Base-by-base conservation (phyloP, 176 grass and related monocot genomes). In the Zizania latifolia region DNA sequence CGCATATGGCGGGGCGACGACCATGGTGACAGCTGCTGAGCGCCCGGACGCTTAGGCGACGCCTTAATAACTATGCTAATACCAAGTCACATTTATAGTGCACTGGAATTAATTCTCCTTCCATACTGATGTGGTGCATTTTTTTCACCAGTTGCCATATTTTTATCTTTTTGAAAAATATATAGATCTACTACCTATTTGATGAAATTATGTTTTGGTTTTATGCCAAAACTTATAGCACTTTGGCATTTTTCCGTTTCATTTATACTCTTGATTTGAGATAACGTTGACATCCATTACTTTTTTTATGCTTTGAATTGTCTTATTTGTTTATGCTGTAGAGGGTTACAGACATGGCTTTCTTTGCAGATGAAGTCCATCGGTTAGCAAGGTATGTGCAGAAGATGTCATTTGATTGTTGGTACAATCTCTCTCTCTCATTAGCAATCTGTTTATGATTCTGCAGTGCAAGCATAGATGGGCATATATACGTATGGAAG, bases 271-370 rank as follows among this genome's bases (percentile, higher is more conserved):
- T 71, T 81, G 12, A 34, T 59, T 53, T 62, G 41, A 53, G 4
- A 45, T 50, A 69, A 15, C 34, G 44, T 56, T 26, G 62, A 35
- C 5, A 14, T 45, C 23, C 16, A 77, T 58, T 83, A 78, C 54
- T 40, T 36, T n/a, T n/a, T n/a, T n/a, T n/a, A 75, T 51, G 31
- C 85, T n/a, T 87, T 71, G 16, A 38, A 28, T 54, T 10, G 8
- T 57, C 80, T 86, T 81, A 43, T 76, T 77, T 82, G 10, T 77
- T 57, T 83, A 81, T 81, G 43, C 68, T 83, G 58, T 84, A 98
- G 94, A 98, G 86, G 79, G 94, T 98, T 32, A 93, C 94, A 2
- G 94, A 98, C 83, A 98, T 98, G 94, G 86, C 86, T 76, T 98
- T 98, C 82, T 98, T 93, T 81, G 94, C 94, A 34, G 91, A 93